Percentiles rank a stretch among this genome's conserved stretches.
These are phyloP conservation scores for Lagenidium sp. DNA, from an alignment of 352 stramenopile genomes.

Conservation along the genomic window DNA sequence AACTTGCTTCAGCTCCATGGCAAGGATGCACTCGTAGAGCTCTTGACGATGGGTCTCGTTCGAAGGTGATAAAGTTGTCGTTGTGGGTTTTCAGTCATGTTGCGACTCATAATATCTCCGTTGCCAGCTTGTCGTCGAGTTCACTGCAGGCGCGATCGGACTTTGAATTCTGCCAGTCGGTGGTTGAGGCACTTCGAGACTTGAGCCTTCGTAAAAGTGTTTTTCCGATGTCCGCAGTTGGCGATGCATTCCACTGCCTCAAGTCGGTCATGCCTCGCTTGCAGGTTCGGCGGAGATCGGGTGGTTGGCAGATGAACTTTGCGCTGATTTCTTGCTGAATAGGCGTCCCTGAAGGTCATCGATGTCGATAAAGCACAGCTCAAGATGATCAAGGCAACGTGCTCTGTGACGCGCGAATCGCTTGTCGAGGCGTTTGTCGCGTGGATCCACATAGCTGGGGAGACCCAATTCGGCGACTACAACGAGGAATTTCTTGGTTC, in stretches of 20 bases:
- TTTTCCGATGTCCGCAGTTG: slow-evolving; percentile 15
- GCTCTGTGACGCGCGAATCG: slow-evolving; percentile 42
- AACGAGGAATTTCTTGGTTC: slow-evolving; percentile 40
- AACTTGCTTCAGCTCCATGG: no score
- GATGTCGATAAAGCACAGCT: slow-evolving; percentile 24
- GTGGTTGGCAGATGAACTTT: no score
- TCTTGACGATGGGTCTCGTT: no score
- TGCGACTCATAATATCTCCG: not conserved
- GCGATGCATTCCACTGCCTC: slow-evolving; percentile 25
- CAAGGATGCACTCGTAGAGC: no score
- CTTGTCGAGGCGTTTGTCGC: slow-evolving; percentile 57
- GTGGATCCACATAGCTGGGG: slow-evolving; percentile 49
- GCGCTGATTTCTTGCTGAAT: no score
- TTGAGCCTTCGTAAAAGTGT: slow-evolving; percentile 27
- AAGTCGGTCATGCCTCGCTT: slow-evolving; percentile 43
- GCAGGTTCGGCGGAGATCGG: slow-evolving; percentile 33
- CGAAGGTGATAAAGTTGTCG: no score
- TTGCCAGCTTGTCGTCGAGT: slow-evolving; percentile 24
- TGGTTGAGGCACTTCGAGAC: slow-evolving; percentile 52
- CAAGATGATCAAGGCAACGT: slow-evolving; percentile 33
- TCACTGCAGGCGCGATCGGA: slow-evolving; percentile 34
- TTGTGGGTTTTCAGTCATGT: not conserved
- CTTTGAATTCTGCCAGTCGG: slow-evolving; percentile 44
- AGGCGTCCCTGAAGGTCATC: slow-evolving; percentile 19
- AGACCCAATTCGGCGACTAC: slow-evolving; percentile 15